These are phyloP conservation scores for Cytospora chrysosperma DNA, from an alignment of 2,329 filamentous ascomycete genomes.

Conservation along the genomic window DNA sequence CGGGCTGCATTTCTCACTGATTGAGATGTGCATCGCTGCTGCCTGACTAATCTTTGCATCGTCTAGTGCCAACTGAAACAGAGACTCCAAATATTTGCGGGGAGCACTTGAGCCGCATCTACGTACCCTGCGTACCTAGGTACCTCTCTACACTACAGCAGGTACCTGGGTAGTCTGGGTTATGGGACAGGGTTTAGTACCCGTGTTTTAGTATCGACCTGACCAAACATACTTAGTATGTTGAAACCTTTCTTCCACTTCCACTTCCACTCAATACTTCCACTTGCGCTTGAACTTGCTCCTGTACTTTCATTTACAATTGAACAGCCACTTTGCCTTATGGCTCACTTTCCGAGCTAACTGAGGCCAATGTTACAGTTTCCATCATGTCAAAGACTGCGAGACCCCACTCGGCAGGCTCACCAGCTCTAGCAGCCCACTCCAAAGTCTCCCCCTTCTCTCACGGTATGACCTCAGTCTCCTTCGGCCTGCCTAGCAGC, in stretches of 20 bases:
- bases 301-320: no score
- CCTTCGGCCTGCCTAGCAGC: neutral
- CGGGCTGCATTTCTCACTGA: neutral
- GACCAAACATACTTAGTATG: no score
- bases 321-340: neutral
- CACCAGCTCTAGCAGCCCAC: neutral
- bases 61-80: no score
- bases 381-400: neutral
- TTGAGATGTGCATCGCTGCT: neutral
- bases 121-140: no score
- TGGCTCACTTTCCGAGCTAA: neutral
- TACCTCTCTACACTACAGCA: no score
- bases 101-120: slow-evolving; percentile 17
- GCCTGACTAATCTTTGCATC: neutral
- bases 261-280: no score
- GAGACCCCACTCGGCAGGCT: neutral
- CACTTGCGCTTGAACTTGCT: no score
- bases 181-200: no score
- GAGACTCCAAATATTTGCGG: no score
- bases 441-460: neutral
- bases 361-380: neutral
- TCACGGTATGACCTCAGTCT: neutral
- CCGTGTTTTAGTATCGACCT: no score
- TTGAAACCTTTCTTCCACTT: neutral
- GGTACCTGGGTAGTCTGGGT: no score